Percentiles rank a stretch among this genome's conserved stretches.
Evolutionary conservation across 176 grass and related monocot species (phyloP).

Genomic region (Oryza glaberrima): DNA sequence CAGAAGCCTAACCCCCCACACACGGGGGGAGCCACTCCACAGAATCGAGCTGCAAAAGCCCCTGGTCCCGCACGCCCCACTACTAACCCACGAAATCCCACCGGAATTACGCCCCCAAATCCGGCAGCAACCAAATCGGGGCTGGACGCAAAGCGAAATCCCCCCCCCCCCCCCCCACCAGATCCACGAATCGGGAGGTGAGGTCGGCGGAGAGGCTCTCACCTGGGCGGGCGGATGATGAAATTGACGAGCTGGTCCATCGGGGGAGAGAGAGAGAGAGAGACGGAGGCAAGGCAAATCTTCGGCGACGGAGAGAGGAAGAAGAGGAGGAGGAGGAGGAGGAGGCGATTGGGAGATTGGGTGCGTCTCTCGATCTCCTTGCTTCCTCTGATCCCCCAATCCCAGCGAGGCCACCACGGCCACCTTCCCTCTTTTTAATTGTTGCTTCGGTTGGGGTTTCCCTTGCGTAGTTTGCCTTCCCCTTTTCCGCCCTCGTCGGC

Average conservation of each 20-base stretch:
- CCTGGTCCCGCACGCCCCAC: background rate
- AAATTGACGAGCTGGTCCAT: slow-evolving; percentile 99
- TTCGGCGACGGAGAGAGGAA: background rate
- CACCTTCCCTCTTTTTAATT: slow-evolving; percentile 40
- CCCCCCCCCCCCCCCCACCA: background rate
- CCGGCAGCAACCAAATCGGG: background rate
- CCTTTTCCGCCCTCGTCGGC: slow-evolving; percentile 20
- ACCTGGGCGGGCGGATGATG: slow-evolving; percentile 99
- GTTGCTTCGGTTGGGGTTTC: slow-evolving; percentile 35
- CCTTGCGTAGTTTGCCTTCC: slow-evolving; percentile 28
- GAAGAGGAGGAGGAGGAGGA: background rate
- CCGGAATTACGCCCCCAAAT: slow-evolving; percentile 18
- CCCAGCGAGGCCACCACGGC: background rate
- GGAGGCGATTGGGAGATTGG: slow-evolving; percentile 32
- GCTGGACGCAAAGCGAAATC: background rate
- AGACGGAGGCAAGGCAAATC: background rate
- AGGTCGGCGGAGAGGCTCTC: background rate
- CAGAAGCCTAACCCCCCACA: background rate
- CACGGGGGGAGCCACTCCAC: background rate
- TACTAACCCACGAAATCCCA: background rate
- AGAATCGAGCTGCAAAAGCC: slow-evolving; percentile 25
- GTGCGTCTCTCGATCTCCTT: slow-evolving; percentile 16
- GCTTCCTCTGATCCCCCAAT: background rate
- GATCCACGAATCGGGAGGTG: slow-evolving; percentile 37
- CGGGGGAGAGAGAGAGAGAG: background rate